phyloP scores from a whole-genome alignment of 352 stramenopile species.

The Phytophthora meadii region DNA sequence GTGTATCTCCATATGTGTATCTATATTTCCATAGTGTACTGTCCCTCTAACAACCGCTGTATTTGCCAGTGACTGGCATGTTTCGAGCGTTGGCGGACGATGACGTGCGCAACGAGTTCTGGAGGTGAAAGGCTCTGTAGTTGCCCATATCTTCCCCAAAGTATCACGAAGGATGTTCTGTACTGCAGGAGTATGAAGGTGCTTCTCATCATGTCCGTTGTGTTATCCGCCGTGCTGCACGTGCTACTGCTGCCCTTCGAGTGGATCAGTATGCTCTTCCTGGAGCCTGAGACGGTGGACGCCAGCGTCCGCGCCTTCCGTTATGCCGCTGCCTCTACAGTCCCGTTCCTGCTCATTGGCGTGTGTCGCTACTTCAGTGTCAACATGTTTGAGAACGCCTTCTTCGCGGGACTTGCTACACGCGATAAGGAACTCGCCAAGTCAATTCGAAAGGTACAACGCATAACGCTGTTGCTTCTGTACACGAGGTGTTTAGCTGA shows the following conservation, averaged over 20 bases:
- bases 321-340: conserved; percentile 51
- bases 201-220: conserved; percentile 59
- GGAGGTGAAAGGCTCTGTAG: conserved; percentile 24
- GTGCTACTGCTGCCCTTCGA: conserved; percentile 64
- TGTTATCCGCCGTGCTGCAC: conserved; percentile 58
- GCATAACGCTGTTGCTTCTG: too few relatives aligned
- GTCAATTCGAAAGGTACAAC: conserved; percentile 48
- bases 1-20: conserved; percentile 5
- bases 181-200: conserved; percentile 51
- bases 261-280: conserved; percentile 56
- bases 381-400: conserved; percentile 72
- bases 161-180: conserved; percentile 2
- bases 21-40: background rate
- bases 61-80: conserved; percentile 29
- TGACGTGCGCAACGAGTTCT: conserved; percentile 60
- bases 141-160: conserved; percentile 3
- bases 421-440: conserved; percentile 48
- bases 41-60: conserved; percentile 2
- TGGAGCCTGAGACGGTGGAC: conserved; percentile 51
- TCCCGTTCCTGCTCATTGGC: conserved; percentile 66
- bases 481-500: background rate
- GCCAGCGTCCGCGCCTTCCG: conserved; percentile 59
- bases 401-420: conserved; percentile 64
- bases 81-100: conserved; percentile 52
- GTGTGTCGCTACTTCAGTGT: conserved; percentile 66